phyloP scores from a whole-genome alignment of 805 yeast genomes.

The Schizosaccharomyces lindneri region DNA sequence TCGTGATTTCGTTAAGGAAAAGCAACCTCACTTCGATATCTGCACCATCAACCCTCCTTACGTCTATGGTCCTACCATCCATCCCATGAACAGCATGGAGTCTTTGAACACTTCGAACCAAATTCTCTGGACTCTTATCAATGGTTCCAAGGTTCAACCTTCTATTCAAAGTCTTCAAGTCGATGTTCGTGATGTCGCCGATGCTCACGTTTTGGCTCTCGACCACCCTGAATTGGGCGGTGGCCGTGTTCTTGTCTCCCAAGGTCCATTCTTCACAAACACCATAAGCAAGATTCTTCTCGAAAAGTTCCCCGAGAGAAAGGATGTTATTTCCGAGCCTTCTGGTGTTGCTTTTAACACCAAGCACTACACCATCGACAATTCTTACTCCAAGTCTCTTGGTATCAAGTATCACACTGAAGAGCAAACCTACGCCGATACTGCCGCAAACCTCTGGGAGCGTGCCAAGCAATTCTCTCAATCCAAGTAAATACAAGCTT shows the following conservation, averaged over 20 bases:
- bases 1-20: slow-evolving; percentile 26
- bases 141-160: slow-evolving; percentile 5
- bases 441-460: neutral
- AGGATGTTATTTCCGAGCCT: slow-evolving; percentile 5
- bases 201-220: slow-evolving; percentile 27
- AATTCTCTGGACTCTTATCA: slow-evolving; percentile 13
- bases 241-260: slow-evolving; percentile 11
- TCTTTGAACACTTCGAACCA: slow-evolving; percentile 17
- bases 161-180: slow-evolving; percentile 10
- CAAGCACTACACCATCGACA: slow-evolving; percentile 4
- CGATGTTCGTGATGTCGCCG: slow-evolving; percentile 39
- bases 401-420: slow-evolving; percentile 10
- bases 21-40: slow-evolving; percentile 10
- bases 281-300: slow-evolving; percentile 5
- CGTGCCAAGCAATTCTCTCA: neutral
- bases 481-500: neutral
- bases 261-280: slow-evolving; percentile 8
- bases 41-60: slow-evolving; percentile 13
- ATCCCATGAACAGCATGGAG: slow-evolving; percentile 11
- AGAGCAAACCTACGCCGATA: slow-evolving; percentile 9
- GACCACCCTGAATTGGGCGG: slow-evolving; percentile 9
- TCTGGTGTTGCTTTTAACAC: neutral
- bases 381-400: slow-evolving; percentile 8
- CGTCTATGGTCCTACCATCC: slow-evolving; percentile 13
- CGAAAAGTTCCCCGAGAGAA: slow-evolving; percentile 7